Evolutionary conservation across 306 rosid species (phyloP).

Genomic region (Notholithocarpus densiflorus): DNA sequence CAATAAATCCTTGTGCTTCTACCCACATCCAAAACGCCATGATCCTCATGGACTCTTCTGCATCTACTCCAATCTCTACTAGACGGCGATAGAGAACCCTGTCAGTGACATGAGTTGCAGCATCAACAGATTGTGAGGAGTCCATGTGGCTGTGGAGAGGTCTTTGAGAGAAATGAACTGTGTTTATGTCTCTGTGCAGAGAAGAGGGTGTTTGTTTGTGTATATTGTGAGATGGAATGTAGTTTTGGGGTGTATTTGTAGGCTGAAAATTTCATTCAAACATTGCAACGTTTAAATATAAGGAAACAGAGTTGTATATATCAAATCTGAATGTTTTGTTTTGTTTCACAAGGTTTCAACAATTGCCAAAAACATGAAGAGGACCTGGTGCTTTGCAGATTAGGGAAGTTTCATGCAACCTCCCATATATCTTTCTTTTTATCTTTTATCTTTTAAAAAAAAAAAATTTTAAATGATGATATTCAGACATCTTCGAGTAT

Average conservation of each 20-base stretch:
- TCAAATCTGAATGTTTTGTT: no score
- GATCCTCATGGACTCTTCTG: background rate
- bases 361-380: background rate
- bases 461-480: background rate
- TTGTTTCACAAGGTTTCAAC: background rate
- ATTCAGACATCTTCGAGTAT: fast-evolving
- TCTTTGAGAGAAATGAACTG: no score
- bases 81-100: background rate
- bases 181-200: background rate
- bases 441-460: no score
- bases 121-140: background rate
- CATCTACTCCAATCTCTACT: background rate
- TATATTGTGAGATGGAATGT: background rate
- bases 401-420: background rate
- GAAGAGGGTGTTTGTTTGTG: background rate
- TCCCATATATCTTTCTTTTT: background rate
- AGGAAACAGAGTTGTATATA: background rate
- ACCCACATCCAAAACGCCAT: conserved; percentile 9
- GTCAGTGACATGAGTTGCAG: background rate
- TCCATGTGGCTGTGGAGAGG: background rate
- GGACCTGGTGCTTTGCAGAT: background rate
- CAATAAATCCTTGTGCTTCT: background rate
- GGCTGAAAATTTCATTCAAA: background rate
- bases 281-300: background rate
- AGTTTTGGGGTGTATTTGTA: background rate